Evolutionary conservation across 192 early-diverging fungal species (phyloP), one percentile per base, ranked within the genome.

Genomic region (Ambispora gerdemannii): DNA sequence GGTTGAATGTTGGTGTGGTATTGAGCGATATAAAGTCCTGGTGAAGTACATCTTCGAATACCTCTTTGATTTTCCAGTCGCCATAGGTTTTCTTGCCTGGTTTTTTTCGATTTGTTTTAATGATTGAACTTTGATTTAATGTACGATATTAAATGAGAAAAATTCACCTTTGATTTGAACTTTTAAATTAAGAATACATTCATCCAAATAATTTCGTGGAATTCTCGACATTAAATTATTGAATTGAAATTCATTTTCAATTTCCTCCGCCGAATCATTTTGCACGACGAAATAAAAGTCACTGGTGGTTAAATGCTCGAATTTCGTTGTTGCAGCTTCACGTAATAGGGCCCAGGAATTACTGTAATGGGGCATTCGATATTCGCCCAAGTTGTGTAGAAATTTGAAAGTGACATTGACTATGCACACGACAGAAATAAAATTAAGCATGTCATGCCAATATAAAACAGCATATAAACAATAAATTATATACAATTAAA

Each of bases 121-220:
- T n/a, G n/a, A n/a, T n/a, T n/a, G n/a, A n/a, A n/a, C n/a, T n/a
- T n/a, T n/a, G n/a, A n/a, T n/a, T n/a, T n/a, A n/a, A n/a, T n/a
- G n/a, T n/a, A n/a, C n/a, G n/a, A n/a, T n/a, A n/a, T n/a, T n/a
- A n/a, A n/a, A n/a, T n/a, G n/a, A n/a, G n/a, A n/a, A n/a, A n/a
- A n/a, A n/a, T n/a, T n/a, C n/a, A 4, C 62, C 35, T 4, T 63
- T 63, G 15, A 38, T 63, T 63, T 63, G 17, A 13, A 63, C 34
- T 63, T 63, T 63, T 3, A 63, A 24, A 24, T 38, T 24, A 24
- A 63, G 34, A 38, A 63, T 11, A 63, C 35, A 22, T 27, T 63
- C 61, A 11, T 38, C 24, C 43, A 2, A 22, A 38, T 38, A 1
- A 24, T 38, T 63, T 63, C 34, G 3, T 22, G 17, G 13, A 24